A percentile compares a stretch with the other conserved stretches of the same genome.
These are phyloP conservation scores for Paraphoma sp. DNA, from an alignment of 2,329 filamentous ascomycete genomes.

Conservation along the genomic window DNA sequence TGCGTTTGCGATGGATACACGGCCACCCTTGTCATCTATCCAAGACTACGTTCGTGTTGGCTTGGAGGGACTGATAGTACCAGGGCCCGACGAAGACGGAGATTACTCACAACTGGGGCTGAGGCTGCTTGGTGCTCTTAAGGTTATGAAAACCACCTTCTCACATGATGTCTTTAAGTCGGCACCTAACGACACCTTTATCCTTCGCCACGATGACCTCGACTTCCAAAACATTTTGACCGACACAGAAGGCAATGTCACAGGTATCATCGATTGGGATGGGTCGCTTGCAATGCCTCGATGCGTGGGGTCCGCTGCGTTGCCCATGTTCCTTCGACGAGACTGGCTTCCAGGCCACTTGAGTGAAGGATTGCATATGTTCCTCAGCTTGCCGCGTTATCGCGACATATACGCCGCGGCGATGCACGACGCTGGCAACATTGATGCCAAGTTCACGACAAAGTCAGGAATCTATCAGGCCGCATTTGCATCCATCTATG, in stretches of 20 bases:
- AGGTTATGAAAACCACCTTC: no score
- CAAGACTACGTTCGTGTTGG: no score
- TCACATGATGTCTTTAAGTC: constrained; percentile 2
- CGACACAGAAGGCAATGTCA: constrained; percentile 13
- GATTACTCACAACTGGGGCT: no score
- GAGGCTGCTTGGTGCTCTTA: no score
- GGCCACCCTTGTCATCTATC: no score
- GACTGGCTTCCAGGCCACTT: background rate
- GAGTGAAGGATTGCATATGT: background rate
- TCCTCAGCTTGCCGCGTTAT: background rate
- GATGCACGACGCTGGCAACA: constrained; percentile 9
- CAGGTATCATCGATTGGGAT: constrained; percentile 18
- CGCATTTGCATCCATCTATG: constrained; percentile 3
- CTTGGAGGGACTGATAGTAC: no score
- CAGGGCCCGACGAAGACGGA: no score
- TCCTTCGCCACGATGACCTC: constrained; percentile 19
- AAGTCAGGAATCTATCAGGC: constrained; percentile 14
- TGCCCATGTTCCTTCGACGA: background rate
- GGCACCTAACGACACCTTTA: constrained; percentile 10
- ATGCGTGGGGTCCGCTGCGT: constrained; percentile 1
- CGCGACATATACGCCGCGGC: constrained; percentile 13
- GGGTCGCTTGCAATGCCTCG: background rate
- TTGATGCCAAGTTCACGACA: constrained; percentile 9
- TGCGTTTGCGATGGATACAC: background rate
- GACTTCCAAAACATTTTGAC: constrained; percentile 21